Evolutionary conservation across 2,329 filamentous ascomycete species (phyloP).

Genomic region (Aspergillus proliferans): DNA sequence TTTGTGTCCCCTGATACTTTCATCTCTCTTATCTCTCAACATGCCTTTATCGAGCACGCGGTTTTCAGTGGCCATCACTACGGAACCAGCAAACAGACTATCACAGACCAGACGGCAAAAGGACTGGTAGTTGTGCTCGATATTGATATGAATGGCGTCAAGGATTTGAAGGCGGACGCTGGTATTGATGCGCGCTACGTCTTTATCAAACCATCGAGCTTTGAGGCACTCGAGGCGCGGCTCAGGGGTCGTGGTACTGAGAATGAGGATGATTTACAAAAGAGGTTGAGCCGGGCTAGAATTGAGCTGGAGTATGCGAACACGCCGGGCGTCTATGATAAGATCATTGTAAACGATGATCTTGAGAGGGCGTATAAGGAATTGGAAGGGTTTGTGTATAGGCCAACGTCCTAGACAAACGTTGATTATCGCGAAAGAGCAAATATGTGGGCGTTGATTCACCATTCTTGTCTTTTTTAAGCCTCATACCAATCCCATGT

Average conservation of each 20-base stretch:
- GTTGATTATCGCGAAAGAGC: no score
- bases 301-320: conserved; percentile 64
- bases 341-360: conserved; percentile 57
- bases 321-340: conserved; percentile 55
- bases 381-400: conserved; percentile 37
- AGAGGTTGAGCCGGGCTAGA: conserved; percentile 60
- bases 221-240: conserved; percentile 63
- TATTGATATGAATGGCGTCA: conserved; percentile 86
- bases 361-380: conserved; percentile 47
- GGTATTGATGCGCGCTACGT: conserved; percentile 66
- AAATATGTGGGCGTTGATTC: no score
- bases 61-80: conserved; percentile 74
- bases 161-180: conserved; percentile 68
- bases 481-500: no score
- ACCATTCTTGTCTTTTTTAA: no score
- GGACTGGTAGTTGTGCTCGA: conserved; percentile 67
- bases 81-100: conserved; percentile 60
- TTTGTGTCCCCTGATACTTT: conserved; percentile 61
- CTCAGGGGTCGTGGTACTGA: conserved; percentile 67
- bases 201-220: conserved; percentile 70
- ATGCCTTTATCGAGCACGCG: conserved; percentile 75
- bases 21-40: conserved; percentile 52
- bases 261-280: conserved; percentile 59
- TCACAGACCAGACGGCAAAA: conserved; percentile 10
- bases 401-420: neutral